phyloP scores from a whole-genome alignment of 164 flowering plant genomes.

The Kalanchoe fedtschenkoi region DNA sequence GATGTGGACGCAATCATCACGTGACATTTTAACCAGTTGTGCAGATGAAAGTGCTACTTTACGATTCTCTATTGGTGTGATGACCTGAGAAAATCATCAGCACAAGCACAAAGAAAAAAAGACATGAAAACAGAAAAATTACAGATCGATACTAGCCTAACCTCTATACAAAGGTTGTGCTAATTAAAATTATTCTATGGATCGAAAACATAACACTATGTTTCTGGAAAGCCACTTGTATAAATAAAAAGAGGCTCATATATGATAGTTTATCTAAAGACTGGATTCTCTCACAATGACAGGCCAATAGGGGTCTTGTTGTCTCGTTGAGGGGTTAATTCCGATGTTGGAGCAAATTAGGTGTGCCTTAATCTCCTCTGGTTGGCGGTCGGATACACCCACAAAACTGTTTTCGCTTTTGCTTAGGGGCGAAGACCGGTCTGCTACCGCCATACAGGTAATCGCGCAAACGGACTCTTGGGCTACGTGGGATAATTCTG shows the following conservation, averaged over 20 bases:
- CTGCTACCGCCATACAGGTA: slow-evolving; percentile 36
- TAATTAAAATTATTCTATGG: slow-evolving; percentile 4
- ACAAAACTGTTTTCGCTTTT: slow-evolving; percentile 35
- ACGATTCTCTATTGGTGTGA: too few relatives aligned
- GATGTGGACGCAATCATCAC: too few relatives aligned
- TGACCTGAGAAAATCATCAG: too few relatives aligned
- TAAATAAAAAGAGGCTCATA: slow-evolving; percentile 1
- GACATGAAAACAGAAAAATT: too few relatives aligned
- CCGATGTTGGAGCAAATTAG: too few relatives aligned
- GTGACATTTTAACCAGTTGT: too few relatives aligned
- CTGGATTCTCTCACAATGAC: slow-evolving; percentile 2
- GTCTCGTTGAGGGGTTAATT: neutral
- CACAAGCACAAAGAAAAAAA: too few relatives aligned
- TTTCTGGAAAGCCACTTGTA: neutral
- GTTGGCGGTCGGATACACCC: slow-evolving; percentile 43
- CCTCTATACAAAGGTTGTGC: neutral
- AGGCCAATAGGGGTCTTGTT: neutral
- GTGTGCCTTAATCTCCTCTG: slow-evolving; percentile 26
- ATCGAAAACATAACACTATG: neutral
- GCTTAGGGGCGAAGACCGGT: slow-evolving; percentile 20
- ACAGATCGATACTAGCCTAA: neutral
- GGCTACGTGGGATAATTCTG: slow-evolving; percentile 22
- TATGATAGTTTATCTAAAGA: slow-evolving; percentile 19
- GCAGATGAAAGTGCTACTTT: too few relatives aligned
- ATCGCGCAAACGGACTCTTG: slow-evolving; percentile 38